Conservation (phyloP, 768 basidiomycete genomes). For the Mycena pura region DNA sequence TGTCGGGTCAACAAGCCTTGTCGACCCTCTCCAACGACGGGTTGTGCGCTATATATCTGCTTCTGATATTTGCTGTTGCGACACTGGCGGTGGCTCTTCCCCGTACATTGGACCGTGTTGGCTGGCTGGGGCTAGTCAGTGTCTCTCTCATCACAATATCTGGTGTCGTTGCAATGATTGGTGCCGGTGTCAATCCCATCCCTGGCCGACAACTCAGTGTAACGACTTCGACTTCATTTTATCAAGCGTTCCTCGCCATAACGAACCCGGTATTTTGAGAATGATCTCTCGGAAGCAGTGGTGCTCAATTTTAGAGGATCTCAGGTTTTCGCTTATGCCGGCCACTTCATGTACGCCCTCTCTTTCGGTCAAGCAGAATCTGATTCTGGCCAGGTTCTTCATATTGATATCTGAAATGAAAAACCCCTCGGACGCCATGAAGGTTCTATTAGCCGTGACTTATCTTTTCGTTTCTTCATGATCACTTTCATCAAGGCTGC, state of each 20-base stretch:
- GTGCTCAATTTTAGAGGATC: not conserved
- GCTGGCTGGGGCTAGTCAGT: constrained; percentile 55
- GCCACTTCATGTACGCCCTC: constrained; percentile 58
- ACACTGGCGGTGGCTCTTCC: constrained; percentile 52
- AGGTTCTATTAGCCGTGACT: constrained; percentile 50
- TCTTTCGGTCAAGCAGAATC: not conserved
- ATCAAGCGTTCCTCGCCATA: constrained; percentile 57
- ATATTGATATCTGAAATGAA: constrained; percentile 65
- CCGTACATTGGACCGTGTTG: constrained; percentile 52
- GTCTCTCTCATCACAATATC: constrained; percentile 49
- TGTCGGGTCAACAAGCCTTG: constrained; percentile 61
- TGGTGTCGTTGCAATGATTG: constrained; percentile 58
- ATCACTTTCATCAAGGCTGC: too few relatives aligned
- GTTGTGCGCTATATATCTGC: constrained; percentile 52
- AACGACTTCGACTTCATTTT: constrained; percentile 48
- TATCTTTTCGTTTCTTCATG: too few relatives aligned
- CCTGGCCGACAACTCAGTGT: constrained; percentile 47
- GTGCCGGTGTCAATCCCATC: constrained; percentile 52
- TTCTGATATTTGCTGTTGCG: constrained; percentile 53
- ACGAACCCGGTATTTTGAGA: constrained; percentile 51
- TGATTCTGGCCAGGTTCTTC: constrained; percentile 52
- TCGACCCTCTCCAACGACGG: constrained; percentile 54
- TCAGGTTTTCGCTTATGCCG: constrained; percentile 58
- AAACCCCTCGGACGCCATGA: constrained; percentile 59
- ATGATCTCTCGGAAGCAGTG: not conserved